Evolutionary conservation across 2,329 filamentous ascomycete genomes (phyloP), one percentile per base, ranked within the genome.

Genomic region (Fusarium tricinctum): DNA sequence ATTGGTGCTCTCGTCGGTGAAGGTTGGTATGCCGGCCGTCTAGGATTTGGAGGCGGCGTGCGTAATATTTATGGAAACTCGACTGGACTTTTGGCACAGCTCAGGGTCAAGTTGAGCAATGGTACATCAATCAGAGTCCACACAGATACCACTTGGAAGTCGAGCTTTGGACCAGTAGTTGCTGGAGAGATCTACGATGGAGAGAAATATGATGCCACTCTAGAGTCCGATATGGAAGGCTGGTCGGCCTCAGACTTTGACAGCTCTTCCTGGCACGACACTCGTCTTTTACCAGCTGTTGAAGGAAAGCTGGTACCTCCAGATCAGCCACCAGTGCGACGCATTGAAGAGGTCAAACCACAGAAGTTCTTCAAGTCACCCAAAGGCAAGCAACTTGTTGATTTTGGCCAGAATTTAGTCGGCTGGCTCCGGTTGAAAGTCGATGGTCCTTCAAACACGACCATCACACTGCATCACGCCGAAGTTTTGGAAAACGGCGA

Each of bases 371-470:
- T 82, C 53, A 76, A 72, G 63, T 66, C 3, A 0, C 75, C 78
- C 0, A 80, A 80, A 0, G 82, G 83, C 1, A 84, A 83, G 62
- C 80, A 76, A 0, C 72, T 87, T 4, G 57, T 87, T n/a, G 77
- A 89, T 63, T 88, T 89, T 71, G 86, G 86, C 1, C 86, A 89
- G 68, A 88, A 88, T 60, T 73, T 88, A 0, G 86, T 88, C 1
- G 87, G 87, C 0, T 80, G 80, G 71, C 58, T 87, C 2, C 75
- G 76, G 4, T 58, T 88, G 8, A 71, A 76, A 0, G 73, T 82
- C 2, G 66, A 65, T 33, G 82, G 79, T 0, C 76, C 79, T 0
- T 72, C 73, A 4, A 81, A 80, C 2, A 78, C 79, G 2, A 79
- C 75, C 7, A 81, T 88, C 20, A 80, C 77, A 8, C 74, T 89